phyloP scores from a whole-genome alignment of 768 basidiomycete species.

The Dacryopinax spathularia region DNA sequence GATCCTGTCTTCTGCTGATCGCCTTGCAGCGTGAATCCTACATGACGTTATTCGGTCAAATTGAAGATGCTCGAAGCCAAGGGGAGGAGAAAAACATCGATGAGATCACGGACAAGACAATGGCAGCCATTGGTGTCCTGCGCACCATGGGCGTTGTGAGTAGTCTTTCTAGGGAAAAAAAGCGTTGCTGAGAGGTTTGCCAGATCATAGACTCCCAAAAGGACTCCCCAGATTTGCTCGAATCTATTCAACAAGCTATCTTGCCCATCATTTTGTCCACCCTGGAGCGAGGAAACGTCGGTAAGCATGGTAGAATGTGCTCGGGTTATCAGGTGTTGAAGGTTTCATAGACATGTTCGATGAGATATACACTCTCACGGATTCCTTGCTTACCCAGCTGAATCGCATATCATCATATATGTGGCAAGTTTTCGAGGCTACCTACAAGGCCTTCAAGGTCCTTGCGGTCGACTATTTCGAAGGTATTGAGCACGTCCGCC shows the following conservation, averaged over 20 bases:
- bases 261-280: slow-evolving; percentile 66
- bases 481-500: too few relatives aligned
- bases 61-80: slow-evolving; percentile 33
- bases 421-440: slow-evolving; percentile 80
- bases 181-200: slow-evolving; percentile 4
- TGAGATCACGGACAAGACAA: slow-evolving; percentile 58
- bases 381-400: slow-evolving; percentile 70
- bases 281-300: slow-evolving; percentile 59
- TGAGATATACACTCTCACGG: slow-evolving; percentile 74
- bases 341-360: slow-evolving; percentile 81
- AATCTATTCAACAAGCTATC: slow-evolving; percentile 67
- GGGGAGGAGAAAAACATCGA: slow-evolving; percentile 43
- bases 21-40: slow-evolving; percentile 60
- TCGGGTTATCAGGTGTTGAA: slow-evolving; percentile 4
- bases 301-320: slow-evolving; percentile 28
- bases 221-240: slow-evolving; percentile 54
- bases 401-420: slow-evolving; percentile 60
- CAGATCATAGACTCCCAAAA: slow-evolving; percentile 68
- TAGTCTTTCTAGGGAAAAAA: slow-evolving; percentile 2
- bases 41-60: slow-evolving; percentile 59
- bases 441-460: slow-evolving; percentile 66
- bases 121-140: slow-evolving; percentile 73
- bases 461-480: slow-evolving; percentile 79
- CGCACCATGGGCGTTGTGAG: slow-evolving; percentile 71
- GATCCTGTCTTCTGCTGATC: slow-evolving; percentile 5